These are phyloP conservation scores for Mortierella sp. DNA, from an alignment of 371 early-diverging fungal genomes.

Conservation along the genomic window DNA sequence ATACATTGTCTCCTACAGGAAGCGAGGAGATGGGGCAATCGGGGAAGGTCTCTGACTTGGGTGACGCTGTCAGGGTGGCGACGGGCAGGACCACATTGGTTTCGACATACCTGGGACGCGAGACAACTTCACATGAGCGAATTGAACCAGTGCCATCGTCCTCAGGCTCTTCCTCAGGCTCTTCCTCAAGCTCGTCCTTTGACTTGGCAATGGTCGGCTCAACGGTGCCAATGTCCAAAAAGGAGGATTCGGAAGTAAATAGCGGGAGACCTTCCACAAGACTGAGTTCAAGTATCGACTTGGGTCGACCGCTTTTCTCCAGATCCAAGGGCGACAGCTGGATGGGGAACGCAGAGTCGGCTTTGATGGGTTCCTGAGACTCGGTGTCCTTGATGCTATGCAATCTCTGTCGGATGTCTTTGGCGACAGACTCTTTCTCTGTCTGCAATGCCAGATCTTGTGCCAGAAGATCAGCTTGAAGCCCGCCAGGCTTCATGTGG, in stretches of 20 bases:
- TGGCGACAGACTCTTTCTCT: conserved; percentile 20
- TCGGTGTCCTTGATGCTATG: conserved; percentile 20
- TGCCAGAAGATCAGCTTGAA: conserved; percentile 21
- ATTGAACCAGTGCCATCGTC: neutral
- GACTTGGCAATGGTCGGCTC: neutral
- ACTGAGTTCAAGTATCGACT: conserved; percentile 19
- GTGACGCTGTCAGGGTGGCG: conserved; percentile 11
- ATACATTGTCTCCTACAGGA: conserved; percentile 12
- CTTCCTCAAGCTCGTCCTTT: neutral
- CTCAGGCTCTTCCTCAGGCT: neutral
- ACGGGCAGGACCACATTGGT: conserved; percentile 27
- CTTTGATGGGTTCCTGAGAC: conserved; percentile 27
- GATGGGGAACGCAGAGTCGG: conserved; percentile 33
- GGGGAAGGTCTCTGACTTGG: conserved; percentile 36
- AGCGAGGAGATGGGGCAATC: conserved; percentile 34
- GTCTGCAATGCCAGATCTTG: conserved; percentile 21
- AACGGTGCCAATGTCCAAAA: neutral
- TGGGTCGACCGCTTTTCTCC: conserved; percentile 14
- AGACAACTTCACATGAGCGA: conserved; percentile 24
- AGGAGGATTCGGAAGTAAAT: neutral
- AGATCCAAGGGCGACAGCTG: conserved; percentile 40
- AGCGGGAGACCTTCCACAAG: neutral
- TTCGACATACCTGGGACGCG: conserved; percentile 34
- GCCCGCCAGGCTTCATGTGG: conserved; percentile 10
- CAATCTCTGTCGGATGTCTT: conserved; percentile 17